phyloP scores from a whole-genome alignment of 345 rosid species.

The Hibiscus syriacus region DNA sequence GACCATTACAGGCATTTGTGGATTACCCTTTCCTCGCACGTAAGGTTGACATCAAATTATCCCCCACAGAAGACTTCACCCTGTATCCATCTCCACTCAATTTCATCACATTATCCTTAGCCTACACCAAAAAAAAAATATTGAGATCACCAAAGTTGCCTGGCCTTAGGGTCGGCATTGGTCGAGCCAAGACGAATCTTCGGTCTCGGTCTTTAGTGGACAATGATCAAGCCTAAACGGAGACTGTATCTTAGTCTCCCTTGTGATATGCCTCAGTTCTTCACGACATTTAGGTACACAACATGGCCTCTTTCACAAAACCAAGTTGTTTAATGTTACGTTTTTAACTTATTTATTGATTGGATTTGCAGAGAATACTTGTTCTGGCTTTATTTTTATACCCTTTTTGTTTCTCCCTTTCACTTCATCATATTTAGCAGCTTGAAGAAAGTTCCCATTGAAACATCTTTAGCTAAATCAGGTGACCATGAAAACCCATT shows the following conservation, averaged over 20 bases:
- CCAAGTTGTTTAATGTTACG: background rate
- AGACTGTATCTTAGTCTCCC: conserved; percentile 15
- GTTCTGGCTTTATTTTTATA: background rate
- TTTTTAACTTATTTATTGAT: background rate
- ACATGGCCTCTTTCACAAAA: too few relatives aligned
- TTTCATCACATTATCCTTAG: conserved; percentile 6
- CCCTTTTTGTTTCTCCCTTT: background rate
- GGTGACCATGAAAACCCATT: background rate
- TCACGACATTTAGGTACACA: conserved; percentile 10
- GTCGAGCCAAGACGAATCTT: conserved; percentile 39
- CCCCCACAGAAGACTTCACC: conserved; percentile 16
- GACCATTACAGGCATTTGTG: conserved; percentile 27
- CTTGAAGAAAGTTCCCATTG: background rate
- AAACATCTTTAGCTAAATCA: background rate
- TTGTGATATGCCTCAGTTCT: conserved; percentile 25
- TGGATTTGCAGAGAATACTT: background rate
- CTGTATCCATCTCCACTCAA: conserved; percentile 12
- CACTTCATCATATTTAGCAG: background rate
- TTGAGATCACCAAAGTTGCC: conserved; percentile 21
- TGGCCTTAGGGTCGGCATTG: conserved; percentile 12
- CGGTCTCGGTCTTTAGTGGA: conserved; percentile 35
- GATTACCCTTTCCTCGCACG: conserved; percentile 6
- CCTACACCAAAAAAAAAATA: conserved; percentile 1
- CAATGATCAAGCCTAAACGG: conserved; percentile 33
- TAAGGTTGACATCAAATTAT: conserved; percentile 39